phyloP scores from a whole-genome alignment of 176 grass and related monocot species.

The Thalia dealbata region DNA sequence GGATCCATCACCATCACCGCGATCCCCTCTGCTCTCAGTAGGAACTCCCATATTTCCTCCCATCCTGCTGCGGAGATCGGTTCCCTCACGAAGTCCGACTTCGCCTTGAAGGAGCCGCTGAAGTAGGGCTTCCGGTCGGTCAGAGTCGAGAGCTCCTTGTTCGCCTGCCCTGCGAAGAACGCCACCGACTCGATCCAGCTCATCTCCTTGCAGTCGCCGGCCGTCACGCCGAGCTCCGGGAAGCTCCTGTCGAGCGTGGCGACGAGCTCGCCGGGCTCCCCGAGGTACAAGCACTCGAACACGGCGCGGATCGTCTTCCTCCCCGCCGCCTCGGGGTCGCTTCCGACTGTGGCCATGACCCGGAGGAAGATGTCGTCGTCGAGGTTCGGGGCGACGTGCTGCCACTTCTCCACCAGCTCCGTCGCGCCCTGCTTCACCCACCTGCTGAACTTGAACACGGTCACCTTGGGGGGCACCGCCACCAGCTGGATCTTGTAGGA shows the following conservation, averaged over 20 bases:
- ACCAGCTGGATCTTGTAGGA: not conserved
- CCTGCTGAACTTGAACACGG: not conserved
- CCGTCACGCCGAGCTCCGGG: slow-evolving; percentile 31
- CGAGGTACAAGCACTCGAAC: not conserved
- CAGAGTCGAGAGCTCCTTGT: slow-evolving; percentile 21
- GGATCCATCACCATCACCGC: slow-evolving; percentile 30
- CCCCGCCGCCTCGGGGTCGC: not conserved
- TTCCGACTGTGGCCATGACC: not conserved
- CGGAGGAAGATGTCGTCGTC: not conserved
- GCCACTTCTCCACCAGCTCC: not conserved
- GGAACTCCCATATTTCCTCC: slow-evolving; percentile 30
- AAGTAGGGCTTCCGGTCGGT: slow-evolving; percentile 27
- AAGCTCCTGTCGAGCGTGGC: slow-evolving; percentile 18
- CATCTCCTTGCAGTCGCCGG: slow-evolving; percentile 38
- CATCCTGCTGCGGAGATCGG: slow-evolving; percentile 28
- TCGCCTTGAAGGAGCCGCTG: slow-evolving; percentile 31
- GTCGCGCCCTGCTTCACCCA: not conserved
- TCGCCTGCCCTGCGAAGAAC: slow-evolving; percentile 33
- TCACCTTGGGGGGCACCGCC: not conserved
- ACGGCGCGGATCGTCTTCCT: not conserved
- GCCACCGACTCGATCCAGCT: slow-evolving; percentile 38
- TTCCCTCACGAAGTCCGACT: slow-evolving; percentile 45
- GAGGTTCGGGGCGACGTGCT: not conserved
- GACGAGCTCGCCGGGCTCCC: not conserved
- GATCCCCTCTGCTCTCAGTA: slow-evolving; percentile 12